Evolutionary conservation across 2,329 filamentous ascomycete species (phyloP), one percentile per base, ranked within the genome.

Genomic region (Pseudocercospora macadamiae): DNA sequence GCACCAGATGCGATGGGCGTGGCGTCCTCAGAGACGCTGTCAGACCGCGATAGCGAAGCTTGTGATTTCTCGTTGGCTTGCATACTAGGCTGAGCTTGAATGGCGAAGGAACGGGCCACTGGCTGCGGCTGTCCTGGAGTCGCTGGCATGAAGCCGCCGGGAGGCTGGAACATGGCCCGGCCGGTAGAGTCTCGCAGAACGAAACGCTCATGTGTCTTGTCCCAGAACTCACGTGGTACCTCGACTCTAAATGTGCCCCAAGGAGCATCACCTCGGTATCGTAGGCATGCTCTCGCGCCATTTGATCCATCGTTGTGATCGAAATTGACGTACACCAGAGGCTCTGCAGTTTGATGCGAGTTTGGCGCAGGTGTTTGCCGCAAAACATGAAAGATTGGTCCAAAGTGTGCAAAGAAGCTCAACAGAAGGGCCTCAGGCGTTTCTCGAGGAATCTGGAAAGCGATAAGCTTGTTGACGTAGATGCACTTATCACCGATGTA

Each of bases 1-100:
- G 60, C 26, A 16, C 51, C 59, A 21, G 67, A 68, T 19, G 54
- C 54, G 4, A 55, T 63, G 4, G 64, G 58, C 3, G 65, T 64
- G 2, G 59, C 57, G 23, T 64, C 57, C 12, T 55, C 51, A 30
- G 61, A 62, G 4, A 28, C 23, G 12, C 39, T 45, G 2, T 55
- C 47, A 16, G 47, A 32, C 6, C n/a, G 47, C 28, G 47, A 34
- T 19, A 12, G 47, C 18, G 21, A 30, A 30, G 47, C 14, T 26
- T 49, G 47, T 26, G 47, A 30, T 10, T n/a, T n/a, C n/a, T n/a
- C n/a, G n/a, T n/a, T n/a, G n/a, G n/a, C n/a, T n/a, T n/a, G n/a
- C n/a, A n/a, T n/a, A n/a, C n/a, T n/a, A n/a, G n/a, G n/a, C 26
- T 32, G 28, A 32, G 6, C 6, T 32, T 32, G 28, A 32, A 7